phyloP scores from a whole-genome alignment of 2,329 filamentous ascomycete species.

The Xylariaceae sp. region DNA sequence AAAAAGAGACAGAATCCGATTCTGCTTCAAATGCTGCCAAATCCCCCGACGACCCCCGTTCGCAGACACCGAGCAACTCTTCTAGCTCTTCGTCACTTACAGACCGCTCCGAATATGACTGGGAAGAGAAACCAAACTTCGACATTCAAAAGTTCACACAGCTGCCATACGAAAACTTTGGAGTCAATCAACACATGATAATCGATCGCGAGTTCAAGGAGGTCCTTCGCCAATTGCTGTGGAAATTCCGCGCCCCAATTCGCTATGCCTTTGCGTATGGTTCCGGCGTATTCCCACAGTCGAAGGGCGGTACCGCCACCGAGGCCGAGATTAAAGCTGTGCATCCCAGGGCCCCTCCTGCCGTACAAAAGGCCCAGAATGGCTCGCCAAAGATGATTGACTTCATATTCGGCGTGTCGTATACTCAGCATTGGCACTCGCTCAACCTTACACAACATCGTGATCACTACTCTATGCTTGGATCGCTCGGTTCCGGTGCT shows the following conservation, averaged over 20 bases:
- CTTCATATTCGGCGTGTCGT: conserved; percentile 94
- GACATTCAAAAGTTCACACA: conserved; percentile 77
- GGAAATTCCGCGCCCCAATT: conserved; percentile 91
- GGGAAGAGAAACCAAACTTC: conserved; percentile 78
- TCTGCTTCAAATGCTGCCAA: conserved; percentile 35
- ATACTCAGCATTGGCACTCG: conserved; percentile 96
- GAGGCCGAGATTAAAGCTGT: conserved; percentile 67
- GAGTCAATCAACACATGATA: conserved; percentile 93
- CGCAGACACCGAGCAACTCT: conserved; percentile 30
- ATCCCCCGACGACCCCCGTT: conserved; percentile 36
- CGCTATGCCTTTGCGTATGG: conserved; percentile 97
- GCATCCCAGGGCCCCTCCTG: conserved; percentile 82
- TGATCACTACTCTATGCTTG: conserved; percentile 89
- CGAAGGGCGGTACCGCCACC: conserved; percentile 56
- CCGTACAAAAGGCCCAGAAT: conserved; percentile 83
- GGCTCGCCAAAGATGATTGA: conserved; percentile 96
- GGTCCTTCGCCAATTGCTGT: conserved; percentile 82
- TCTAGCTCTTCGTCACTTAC: conserved; percentile 31
- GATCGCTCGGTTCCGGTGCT: conserved; percentile 81
- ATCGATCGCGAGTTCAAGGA: conserved; percentile 97
- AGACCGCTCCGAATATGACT: conserved; percentile 53
- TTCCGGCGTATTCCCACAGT: conserved; percentile 92
- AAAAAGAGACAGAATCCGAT: conserved; percentile 36
- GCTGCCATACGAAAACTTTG: conserved; percentile 81
- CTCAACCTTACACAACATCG: conserved; percentile 89